These are phyloP conservation scores for Boletellus ananiceps DNA, from an alignment of 768 basidiomycete genomes.

Conservation along the genomic window DNA sequence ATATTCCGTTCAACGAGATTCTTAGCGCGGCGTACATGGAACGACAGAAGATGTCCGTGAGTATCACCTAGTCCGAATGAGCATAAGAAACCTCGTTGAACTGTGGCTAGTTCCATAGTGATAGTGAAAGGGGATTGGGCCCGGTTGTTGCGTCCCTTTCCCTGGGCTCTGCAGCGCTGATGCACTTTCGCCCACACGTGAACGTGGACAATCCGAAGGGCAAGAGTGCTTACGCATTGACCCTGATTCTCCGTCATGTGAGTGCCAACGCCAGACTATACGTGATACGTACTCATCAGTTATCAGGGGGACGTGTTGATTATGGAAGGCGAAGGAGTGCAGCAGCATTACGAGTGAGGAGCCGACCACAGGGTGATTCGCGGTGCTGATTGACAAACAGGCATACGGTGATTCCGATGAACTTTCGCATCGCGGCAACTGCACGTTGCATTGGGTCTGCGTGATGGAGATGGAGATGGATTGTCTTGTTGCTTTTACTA, in stretches of 20 bases:
- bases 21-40: conserved; percentile 84
- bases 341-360: conserved; percentile 66
- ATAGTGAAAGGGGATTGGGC: conserved; percentile 69
- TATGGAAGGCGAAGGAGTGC: conserved; percentile 69
- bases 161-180: conserved; percentile 69
- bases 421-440: conserved; percentile 78
- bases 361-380: neutral
- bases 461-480: conserved; percentile 6
- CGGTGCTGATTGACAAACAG: conserved; percentile 34
- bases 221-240: conserved; percentile 38
- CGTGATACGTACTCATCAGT: conserved; percentile 3
- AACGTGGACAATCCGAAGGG: conserved; percentile 32
- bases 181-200: conserved; percentile 65
- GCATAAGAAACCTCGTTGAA: conserved; percentile 3
- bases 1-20: conserved; percentile 65
- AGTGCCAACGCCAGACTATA: conserved; percentile 10
- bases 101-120: conserved; percentile 65
- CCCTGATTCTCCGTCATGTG: conserved; percentile 65
- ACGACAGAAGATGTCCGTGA: conserved; percentile 76
- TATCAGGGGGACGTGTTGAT: conserved; percentile 71
- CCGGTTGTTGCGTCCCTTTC: conserved; percentile 72
- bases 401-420: conserved; percentile 69
- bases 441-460: conserved; percentile 56
- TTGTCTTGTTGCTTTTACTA: too few relatives aligned
- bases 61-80: conserved; percentile 15